phyloP scores from a whole-genome alignment of 495 filamentous ascomycete species.

The Acidomyces sp. region DNA sequence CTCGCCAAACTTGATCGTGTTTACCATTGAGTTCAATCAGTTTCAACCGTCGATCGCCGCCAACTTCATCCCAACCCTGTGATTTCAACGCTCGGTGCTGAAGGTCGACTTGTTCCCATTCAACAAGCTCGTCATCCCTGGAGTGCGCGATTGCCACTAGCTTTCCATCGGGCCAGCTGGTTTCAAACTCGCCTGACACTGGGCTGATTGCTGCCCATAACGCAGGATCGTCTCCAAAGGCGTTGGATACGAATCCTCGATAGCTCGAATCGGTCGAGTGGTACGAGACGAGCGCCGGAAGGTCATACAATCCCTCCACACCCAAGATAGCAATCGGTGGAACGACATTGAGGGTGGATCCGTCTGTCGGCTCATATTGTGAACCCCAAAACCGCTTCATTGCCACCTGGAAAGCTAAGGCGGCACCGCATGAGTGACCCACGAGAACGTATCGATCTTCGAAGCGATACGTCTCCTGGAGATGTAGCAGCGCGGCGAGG shows the following conservation, averaged over 20 bases:
- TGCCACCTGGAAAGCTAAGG: conserved; percentile 55
- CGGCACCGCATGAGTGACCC: conserved; percentile 68
- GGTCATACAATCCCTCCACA: conserved; percentile 54
- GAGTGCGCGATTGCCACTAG: conserved; percentile 49
- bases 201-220: conserved; percentile 45
- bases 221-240: conserved; percentile 45
- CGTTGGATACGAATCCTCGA: conserved; percentile 43
- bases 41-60: conserved; percentile 25
- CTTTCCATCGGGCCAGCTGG: conserved; percentile 32
- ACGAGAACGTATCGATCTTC: conserved; percentile 44
- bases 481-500: conserved; percentile 43
- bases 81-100: conserved; percentile 32
- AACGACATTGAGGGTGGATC: conserved; percentile 10
- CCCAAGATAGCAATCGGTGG: conserved; percentile 43
- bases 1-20: conserved; percentile 51
- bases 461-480: conserved; percentile 40
- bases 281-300: conserved; percentile 39
- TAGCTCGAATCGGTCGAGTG: conserved; percentile 39
- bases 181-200: conserved; percentile 28
- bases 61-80: conserved; percentile 24
- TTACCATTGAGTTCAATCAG: conserved; percentile 39
- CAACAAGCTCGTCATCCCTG: conserved; percentile 46
- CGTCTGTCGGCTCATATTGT: conserved; percentile 9
- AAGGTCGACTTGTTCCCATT: conserved; percentile 37
- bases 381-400: conserved; percentile 31